These are phyloP conservation scores for Aspergillus sp. DNA, from an alignment of 2,329 filamentous ascomycete species.

Conservation along the genomic window DNA sequence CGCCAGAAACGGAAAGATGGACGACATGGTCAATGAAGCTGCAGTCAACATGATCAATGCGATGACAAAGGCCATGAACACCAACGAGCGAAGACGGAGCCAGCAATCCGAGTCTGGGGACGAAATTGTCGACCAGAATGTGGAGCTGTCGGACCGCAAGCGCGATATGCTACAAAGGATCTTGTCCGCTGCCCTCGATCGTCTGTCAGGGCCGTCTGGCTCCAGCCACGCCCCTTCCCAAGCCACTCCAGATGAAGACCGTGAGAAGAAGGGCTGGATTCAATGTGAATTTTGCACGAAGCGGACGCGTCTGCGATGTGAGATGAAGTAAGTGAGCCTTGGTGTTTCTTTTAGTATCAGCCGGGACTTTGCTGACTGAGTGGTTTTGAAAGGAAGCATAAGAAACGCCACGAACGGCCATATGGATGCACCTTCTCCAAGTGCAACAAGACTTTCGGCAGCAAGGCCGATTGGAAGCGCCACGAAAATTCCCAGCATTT, in stretches of 20 bases:
- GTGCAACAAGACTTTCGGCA: conserved; percentile 78
- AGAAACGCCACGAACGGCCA: conserved; percentile 76
- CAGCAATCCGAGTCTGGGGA: conserved; percentile 26
- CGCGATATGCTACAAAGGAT: conserved; percentile 38
- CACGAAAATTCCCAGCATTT: conserved; percentile 82
- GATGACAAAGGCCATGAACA: conserved; percentile 37
- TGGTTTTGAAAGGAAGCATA: conserved; percentile 67
- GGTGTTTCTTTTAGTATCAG: neutral
- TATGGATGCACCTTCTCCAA: conserved; percentile 75
- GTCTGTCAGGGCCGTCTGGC: conserved; percentile 21
- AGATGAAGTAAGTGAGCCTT: conserved; percentile 37
- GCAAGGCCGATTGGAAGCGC: conserved; percentile 91
- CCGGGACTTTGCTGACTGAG: neutral
- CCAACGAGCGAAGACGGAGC: conserved; percentile 25
- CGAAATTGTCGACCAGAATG: conserved; percentile 21
- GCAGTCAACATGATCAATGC: conserved; percentile 36
- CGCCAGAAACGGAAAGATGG: conserved; percentile 16
- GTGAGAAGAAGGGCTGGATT: conserved; percentile 31
- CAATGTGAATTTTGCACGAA: conserved; percentile 36
- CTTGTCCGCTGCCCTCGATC: conserved; percentile 31
- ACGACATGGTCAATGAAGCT: conserved; percentile 31
- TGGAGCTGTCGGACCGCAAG: conserved; percentile 30
- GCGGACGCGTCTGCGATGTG: conserved; percentile 35
- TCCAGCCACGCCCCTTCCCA: conserved; percentile 6
- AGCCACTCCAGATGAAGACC: conserved; percentile 11